These are phyloP conservation scores for Arthrobotrys sinensis DNA, from an alignment of 2,329 filamentous ascomycete genomes.

Conservation along the genomic window DNA sequence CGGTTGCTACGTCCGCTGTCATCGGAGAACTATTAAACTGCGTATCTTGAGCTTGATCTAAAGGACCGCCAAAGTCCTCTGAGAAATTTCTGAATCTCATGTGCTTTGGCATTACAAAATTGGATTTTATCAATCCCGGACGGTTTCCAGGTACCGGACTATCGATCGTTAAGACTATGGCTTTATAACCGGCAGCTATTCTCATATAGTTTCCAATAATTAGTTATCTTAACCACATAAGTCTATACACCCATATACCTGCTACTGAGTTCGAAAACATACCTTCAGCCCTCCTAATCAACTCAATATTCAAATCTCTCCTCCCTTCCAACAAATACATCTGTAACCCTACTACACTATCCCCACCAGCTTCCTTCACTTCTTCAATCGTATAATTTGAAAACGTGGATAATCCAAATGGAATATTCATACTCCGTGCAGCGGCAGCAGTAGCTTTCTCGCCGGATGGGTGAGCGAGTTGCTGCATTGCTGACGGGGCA, in stretches of 20 bases:
- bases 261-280: conserved; percentile 68
- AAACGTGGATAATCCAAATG: conserved; percentile 47
- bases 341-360: conserved; percentile 41
- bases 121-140: conserved; percentile 72
- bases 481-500: conserved; percentile 72
- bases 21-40: conserved; percentile 5
- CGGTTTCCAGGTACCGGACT: conserved; percentile 72
- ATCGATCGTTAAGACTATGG: conserved; percentile 73
- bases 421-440: conserved; percentile 66
- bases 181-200: conserved; percentile 70
- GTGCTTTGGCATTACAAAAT: conserved; percentile 70
- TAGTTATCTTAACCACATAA: neutral
- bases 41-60: conserved; percentile 11
- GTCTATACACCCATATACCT: neutral
- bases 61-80: conserved; percentile 60
- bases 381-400: conserved; percentile 49
- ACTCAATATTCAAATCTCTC: conserved; percentile 44
- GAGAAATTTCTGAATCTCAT: conserved; percentile 70
- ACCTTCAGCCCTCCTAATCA: conserved; percentile 69
- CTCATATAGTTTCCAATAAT: neutral
- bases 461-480: conserved; percentile 72
- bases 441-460: conserved; percentile 71
- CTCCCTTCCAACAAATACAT: conserved; percentile 49
- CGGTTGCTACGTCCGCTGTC: neutral
- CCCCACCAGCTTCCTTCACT: conserved; percentile 34